Base-by-base conservation (phyloP, 805 yeast genomes). In the Yamadazyma paraphyllophila region DNA sequence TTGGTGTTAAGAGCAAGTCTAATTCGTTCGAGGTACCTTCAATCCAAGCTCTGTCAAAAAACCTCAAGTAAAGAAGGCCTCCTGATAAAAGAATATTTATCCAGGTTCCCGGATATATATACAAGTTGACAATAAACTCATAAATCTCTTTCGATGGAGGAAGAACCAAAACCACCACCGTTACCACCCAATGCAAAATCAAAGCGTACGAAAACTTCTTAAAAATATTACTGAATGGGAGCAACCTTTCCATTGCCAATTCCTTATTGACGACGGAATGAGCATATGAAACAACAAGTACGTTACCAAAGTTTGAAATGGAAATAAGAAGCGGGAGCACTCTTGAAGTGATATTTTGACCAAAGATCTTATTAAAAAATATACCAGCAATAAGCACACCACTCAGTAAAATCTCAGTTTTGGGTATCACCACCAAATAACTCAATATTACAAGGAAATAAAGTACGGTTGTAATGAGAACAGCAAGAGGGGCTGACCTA, bases 71-170 rank as follows among this genome's bases (percentile, higher is more conserved):
- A 1, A 80, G 49, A 39, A 82, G 61, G 0, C 87, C 87, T 1
- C 61, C 55, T 0, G 85, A 71, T 8, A 82, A 73, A 12, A 77
- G 57, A 9, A 77, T 57, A 45, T 79, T 80, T 48, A 82, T 72
- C 74, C 83, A 72, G 2, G 86, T 77, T 0, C 82, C 81, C 1
- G 88, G 87, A 46, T 82, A 82, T 2, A 84, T 75, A 58, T 80
- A 78, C 49, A 81, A 61, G 52, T 82, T 83, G 40, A 82, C 79
- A 11, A 82, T 76, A 51, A 82, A 77, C 56, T 81, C 82, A 60
- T 81, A 82, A 24, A 82, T 81, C 39, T 80, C 82, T 5, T 83
- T 76, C 14, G 83, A 77, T 6, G 87, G 87, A 2, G 87, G 87
- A 0, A 73, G 67, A 3, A 80, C 62, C 24, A 82, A 62, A 1